Evolutionary conservation across 371 early-diverging fungal species (phyloP), one percentile per base, ranked within the genome.

Genomic region (Rhizopus microsporus): DNA sequence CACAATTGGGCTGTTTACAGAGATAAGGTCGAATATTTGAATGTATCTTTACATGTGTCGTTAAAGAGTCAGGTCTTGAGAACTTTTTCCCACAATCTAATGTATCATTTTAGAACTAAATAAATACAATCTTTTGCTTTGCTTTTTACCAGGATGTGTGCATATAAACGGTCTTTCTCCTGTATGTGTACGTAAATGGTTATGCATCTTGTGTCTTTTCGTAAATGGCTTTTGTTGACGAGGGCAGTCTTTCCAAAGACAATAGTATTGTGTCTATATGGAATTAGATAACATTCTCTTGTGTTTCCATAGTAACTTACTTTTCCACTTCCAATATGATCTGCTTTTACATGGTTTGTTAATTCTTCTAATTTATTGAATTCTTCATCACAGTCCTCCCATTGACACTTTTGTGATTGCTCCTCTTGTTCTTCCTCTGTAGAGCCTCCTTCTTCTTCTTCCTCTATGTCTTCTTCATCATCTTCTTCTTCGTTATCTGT

Each of bases 131-230:
- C 46, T 23, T 46, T 35, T 10, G 8, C 17, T 35, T 31, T 50
- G 16, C 16, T 50, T 31, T 35, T 32, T 31, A 65, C 66, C 66
- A 61, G 66, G 66, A n/a, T 65, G 61, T 50, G 49, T 35, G 40
- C 63, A 68, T 12, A 54, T 37, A 59, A 86, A 88, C 7, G 88
- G 88, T 45, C 81, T 73, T 64, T 87, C 87, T 13, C 90, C 89
- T 44, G 89, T 88, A 70, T 93, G 93, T n/a, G 88, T 88, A 40
- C 93, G 86, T 61, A 88, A 60, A 62, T 93, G 93, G 56, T 91
- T 89, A 50, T 80, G 84, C 78, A 91, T 87, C 63, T 90, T 90
- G 71, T 93, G 93, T 6, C 92, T 76, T 64, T 93, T 91, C 33
- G 88, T 77, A 68, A 93, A 93, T 15, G 92, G 88, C 58, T 81